Conservation (phyloP, 139 green algal species). For the Haematococcus sp. region DNA sequence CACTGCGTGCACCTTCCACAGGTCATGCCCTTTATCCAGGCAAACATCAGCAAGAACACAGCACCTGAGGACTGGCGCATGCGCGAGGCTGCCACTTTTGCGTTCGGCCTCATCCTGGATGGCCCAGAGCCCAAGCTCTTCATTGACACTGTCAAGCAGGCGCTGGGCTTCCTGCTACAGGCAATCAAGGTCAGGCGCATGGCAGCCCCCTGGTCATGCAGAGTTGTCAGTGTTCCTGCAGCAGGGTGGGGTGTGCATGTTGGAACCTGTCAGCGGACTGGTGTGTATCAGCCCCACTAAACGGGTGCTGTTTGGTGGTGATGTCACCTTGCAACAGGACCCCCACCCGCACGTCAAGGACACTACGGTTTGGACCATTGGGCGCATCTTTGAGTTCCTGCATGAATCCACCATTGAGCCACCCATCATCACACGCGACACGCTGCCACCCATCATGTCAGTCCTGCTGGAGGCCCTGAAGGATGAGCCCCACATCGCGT, state of each 20-base stretch:
- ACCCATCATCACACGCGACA: conserved; percentile 63
- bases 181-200: conserved; percentile 25
- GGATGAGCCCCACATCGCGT: conserved; percentile 83
- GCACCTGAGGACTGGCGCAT: conserved; percentile 81
- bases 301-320: no score
- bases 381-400: conserved; percentile 93
- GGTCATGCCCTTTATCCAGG: conserved; percentile 75
- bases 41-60: conserved; percentile 79
- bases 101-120: conserved; percentile 95
- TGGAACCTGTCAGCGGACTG: no score
- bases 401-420: conserved; percentile 55
- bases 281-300: conserved; percentile 7
- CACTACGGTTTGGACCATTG: conserved; percentile 95
- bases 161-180: conserved; percentile 73
- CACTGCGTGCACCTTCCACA: conserved; percentile 36
- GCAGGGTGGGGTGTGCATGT: no score
- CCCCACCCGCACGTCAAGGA: conserved; percentile 80
- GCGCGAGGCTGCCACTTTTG: conserved; percentile 94
- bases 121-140: conserved; percentile 71
- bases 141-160: conserved; percentile 62
- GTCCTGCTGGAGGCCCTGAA: conserved; percentile 65
- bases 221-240: no score
- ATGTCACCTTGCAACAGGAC: conserved; percentile 57
- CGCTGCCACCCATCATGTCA: conserved; percentile 53
- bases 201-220: no score